A percentile compares a stretch with the other conserved stretches of the same genome.
These are phyloP conservation scores for Aspergillus niger DNA, from an alignment of 2,329 filamentous ascomycete species.

Conservation along the genomic window DNA sequence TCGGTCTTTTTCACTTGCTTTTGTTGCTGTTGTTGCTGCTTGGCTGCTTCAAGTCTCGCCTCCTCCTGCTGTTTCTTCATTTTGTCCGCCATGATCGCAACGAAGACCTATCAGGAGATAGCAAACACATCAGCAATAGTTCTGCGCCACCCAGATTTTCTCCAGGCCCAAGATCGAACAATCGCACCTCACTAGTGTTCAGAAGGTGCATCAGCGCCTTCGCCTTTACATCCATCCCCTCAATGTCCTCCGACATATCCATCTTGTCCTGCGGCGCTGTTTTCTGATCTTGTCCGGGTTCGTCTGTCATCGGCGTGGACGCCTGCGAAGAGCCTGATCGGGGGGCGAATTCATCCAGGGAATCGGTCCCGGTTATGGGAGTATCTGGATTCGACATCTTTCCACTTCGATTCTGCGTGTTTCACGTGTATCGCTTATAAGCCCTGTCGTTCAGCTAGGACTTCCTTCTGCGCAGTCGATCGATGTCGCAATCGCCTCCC, in stretches of 20 bases:
- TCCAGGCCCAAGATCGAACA: neutral
- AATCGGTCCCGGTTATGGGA: conserved; percentile 30
- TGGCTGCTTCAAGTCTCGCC: conserved; percentile 40
- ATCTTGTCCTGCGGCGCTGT: conserved; percentile 16
- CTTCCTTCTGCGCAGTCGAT: too few species aligned
- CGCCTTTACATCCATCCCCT: conserved; percentile 47
- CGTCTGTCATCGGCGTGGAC: conserved; percentile 31
- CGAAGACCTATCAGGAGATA: conserved; percentile 42
- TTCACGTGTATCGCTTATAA: too few species aligned
- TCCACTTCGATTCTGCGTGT: neutral
- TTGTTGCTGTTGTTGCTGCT: conserved; percentile 22
- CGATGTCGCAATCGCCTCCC: too few species aligned
- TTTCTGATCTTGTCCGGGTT: conserved; percentile 16
- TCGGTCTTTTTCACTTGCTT: conserved; percentile 26
- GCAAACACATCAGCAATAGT: conserved; percentile 10
- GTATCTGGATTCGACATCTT: conserved; percentile 33
- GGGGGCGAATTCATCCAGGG: conserved; percentile 24
- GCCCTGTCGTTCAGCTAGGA: too few species aligned
- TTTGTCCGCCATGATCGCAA: conserved; percentile 53
- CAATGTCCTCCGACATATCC: conserved; percentile 28
- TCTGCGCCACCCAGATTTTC: neutral
- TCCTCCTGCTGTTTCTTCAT: conserved; percentile 53
- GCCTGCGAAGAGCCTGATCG: conserved; percentile 34
- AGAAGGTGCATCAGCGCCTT: conserved; percentile 49
- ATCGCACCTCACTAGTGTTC: conserved; percentile 47